Base-by-base conservation (phyloP, 83 land plant genomes). In the Picea abies region DNA sequence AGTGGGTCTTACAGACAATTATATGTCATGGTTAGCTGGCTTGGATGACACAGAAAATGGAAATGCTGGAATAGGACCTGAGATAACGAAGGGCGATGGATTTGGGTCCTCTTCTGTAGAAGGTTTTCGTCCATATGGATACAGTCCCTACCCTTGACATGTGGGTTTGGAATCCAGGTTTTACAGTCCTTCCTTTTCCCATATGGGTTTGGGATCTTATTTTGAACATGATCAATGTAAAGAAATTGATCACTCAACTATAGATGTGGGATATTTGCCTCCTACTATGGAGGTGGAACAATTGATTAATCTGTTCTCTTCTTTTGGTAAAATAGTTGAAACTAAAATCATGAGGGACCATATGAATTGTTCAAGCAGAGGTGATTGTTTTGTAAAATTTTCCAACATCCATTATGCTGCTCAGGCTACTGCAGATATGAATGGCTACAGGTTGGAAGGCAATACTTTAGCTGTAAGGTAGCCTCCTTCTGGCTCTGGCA, bases 301-400 rank as follows among this genome's bases (percentile, higher is more conserved):
- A 26, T 78, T 96, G 84, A 90, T 88, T 77, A 83, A 86, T 29
- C 81, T 96, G 78, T 96, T 96, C 80, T 76, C 92, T 11, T 79
- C 94, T 5, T 94, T 94, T 86, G 98, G 98, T 15, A 84, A 82
- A 8, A 92, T 96, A 80, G 96, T 90, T 17, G 88, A 87, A 87
- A 92, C 91, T 9, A 96, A 91, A 86, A 93, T 96, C 19, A 91
- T 96, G 14, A 91, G 91, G 88, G 95, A 96, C 79, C 78, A 91
- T 47, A 71, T 85, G 16, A n/a, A 87, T 68, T 94, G 94, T n/a
- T 64, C 91, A 44, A 94, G 92, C 80, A 96, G 91, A 87, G 97
- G 97, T 44, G 94, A 92, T 84, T 97, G 97, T 26, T 96, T 96
- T 89, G 97, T 96, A 19, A 96, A 94, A 83, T 96, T 91, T 81